Evolutionary conservation across 1,139 yeast species (phyloP), one percentile per base, ranked within the genome.

Genomic region (Blastobotrys ciferrii): DNA sequence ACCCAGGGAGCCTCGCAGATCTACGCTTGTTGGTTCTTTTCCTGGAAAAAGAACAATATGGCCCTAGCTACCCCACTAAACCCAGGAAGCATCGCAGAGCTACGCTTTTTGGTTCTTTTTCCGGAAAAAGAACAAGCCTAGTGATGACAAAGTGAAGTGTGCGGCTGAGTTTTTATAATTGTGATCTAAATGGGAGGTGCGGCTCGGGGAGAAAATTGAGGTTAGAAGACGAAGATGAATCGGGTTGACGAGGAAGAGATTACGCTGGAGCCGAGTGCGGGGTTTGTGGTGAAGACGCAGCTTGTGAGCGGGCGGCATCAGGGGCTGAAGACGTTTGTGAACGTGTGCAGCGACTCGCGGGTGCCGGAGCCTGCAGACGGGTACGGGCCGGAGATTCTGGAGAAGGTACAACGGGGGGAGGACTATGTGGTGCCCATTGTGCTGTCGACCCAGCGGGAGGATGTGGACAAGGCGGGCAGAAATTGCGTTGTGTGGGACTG

Each of bases 391-490:
- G 73, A 70, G 30, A 66, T 72, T 1, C 81, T 87, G 4, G 82
- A 82, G 58, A 82, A 86, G 1, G 65, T 81, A 48, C 84, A 87
- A 23, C 79, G 82, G 64, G 81, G 81, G 37, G 82, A 83, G 58
- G 74, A 82, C 59, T 88, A 96, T 95, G 91, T 85, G 53, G 84
- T 88, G 2, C 96, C 96, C 0, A 79, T 88, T 7, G 76, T 85
- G 0, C 78, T 87, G 0, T 81, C 91, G 0, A 69, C 73, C 0
- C 77, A 76, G 48, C 64, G 82, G 14, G 58, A 60, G 9, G 82
- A 77, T 36, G 65, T 55, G 14, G 96, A 89, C 61, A 87, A 87
- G 63, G 81, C 82, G 58, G 95, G 94, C 0, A 69, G 71, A 7
- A 67, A 72, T 14, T 79, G 88, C 32, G 69, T 77, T 35, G 88